Percentiles rank a stretch among this genome's conserved stretches.
phyloP scores from a whole-genome alignment of 352 stramenopile genomes.

The Phytopythium litorale region DNA sequence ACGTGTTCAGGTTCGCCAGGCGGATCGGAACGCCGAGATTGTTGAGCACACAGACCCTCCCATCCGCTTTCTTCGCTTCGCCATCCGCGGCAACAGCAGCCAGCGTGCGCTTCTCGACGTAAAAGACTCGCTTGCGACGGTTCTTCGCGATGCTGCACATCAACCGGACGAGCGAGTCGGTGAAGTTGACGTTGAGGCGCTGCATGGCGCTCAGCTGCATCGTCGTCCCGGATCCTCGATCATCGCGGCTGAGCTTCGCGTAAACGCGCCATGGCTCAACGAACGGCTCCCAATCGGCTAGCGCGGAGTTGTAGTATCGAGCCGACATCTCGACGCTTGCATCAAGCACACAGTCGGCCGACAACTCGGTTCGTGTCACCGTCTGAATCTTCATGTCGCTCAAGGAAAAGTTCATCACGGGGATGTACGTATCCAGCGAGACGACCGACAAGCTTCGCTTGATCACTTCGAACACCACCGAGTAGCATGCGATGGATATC shows the following conservation, averaged over 20 bases:
- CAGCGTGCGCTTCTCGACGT: slow-evolving; percentile 70
- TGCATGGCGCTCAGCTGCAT: slow-evolving; percentile 83
- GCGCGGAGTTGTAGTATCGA: slow-evolving; percentile 85
- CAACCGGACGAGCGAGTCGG: slow-evolving; percentile 75
- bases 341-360: slow-evolving; percentile 57
- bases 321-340: slow-evolving; percentile 78
- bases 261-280: slow-evolving; percentile 84
- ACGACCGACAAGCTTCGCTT: slow-evolving; percentile 87
- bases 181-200: slow-evolving; percentile 85
- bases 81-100: slow-evolving; percentile 72
- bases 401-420: slow-evolving; percentile 86
- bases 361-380: slow-evolving; percentile 69
- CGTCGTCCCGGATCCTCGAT: slow-evolving; percentile 47
- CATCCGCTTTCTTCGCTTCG: slow-evolving; percentile 81
- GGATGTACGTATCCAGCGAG: slow-evolving; percentile 87
- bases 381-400: slow-evolving; percentile 79
- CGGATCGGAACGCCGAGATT: slow-evolving; percentile 86
- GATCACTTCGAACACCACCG: slow-evolving; percentile 86
- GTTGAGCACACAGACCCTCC: slow-evolving; percentile 84
- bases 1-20: slow-evolving; percentile 86
- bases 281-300: slow-evolving; percentile 87
- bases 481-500: slow-evolving; percentile 65
- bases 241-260: slow-evolving; percentile 53
- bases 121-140: slow-evolving; percentile 64
- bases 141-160: slow-evolving; percentile 80